These are phyloP conservation scores for Cucumis sativus DNA, from an alignment of 306 rosid genomes.

Conservation along the genomic window DNA sequence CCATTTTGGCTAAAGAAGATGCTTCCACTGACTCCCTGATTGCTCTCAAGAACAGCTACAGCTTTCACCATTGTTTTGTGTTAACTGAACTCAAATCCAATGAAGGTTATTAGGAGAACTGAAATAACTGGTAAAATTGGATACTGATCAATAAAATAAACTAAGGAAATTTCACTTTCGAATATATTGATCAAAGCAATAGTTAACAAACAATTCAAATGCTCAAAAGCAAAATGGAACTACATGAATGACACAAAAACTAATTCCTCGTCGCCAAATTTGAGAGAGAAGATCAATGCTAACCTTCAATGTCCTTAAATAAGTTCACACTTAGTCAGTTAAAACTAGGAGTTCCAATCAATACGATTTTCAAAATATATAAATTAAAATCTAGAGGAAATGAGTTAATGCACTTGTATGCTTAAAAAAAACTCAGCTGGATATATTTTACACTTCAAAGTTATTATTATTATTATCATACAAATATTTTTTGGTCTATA, in stretches of 20 bases:
- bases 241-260: background rate
- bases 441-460: too few relatives aligned
- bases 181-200: background rate
- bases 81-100: conserved; percentile 45
- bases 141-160: background rate
- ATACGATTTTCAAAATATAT: too few relatives aligned
- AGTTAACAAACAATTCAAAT: background rate
- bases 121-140: background rate
- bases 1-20: conserved; percentile 65
- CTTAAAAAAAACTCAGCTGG: too few relatives aligned
- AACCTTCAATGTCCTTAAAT: background rate
- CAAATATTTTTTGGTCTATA: too few relatives aligned
- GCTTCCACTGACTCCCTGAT: conserved; percentile 56
- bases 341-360: too few relatives aligned
- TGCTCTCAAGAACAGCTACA: conserved; percentile 73
- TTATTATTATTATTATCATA: too few relatives aligned
- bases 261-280: background rate
- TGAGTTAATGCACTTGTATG: too few relatives aligned
- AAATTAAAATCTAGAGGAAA: too few relatives aligned
- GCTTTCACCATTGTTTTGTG: conserved; percentile 75
- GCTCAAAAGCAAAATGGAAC: background rate
- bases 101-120: background rate
- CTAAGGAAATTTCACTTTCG: background rate
- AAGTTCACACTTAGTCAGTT: background rate
- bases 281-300: background rate